phyloP scores from a whole-genome alignment of 2,329 filamentous ascomycete species.

The Xylariaceae sp. region DNA sequence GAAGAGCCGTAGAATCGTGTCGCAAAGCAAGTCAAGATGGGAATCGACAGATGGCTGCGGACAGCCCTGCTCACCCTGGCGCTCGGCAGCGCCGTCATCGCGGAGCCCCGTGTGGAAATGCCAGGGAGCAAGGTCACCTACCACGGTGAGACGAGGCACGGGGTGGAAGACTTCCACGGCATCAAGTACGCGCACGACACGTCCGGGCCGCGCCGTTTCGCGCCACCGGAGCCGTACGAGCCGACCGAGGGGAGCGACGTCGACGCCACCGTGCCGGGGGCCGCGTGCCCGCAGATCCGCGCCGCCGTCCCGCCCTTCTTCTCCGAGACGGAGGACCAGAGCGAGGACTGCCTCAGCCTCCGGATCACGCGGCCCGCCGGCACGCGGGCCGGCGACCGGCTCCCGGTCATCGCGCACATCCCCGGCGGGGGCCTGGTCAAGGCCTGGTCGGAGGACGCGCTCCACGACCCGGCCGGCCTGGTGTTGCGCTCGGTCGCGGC shows the following conservation, averaged over 20 bases:
- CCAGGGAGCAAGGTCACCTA: constrained; percentile 7
- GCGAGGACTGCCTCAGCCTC: constrained; percentile 19
- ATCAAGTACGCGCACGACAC: constrained; percentile 21
- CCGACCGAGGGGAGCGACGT: constrained; percentile 13
- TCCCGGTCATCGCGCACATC: constrained; percentile 19
- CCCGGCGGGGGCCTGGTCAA: constrained; percentile 17
- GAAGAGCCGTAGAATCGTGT: no score
- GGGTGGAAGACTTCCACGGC: constrained; percentile 17
- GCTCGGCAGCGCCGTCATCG: not conserved
- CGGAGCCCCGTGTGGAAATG: constrained; percentile 4
- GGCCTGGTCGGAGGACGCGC: constrained; percentile 16
- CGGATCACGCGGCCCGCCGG: constrained; percentile 18
- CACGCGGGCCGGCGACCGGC: constrained; percentile 6
- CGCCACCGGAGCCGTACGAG: constrained; percentile 17
- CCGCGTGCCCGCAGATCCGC: constrained; percentile 19
- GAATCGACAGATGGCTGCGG: no score
- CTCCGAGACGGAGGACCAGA: constrained; percentile 13
- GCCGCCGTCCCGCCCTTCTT: constrained; percentile 15
- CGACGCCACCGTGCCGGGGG: constrained; percentile 13
- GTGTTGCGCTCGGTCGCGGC: constrained; percentile 9
- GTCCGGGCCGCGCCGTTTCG: constrained; percentile 15
- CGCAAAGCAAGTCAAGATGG: no score
- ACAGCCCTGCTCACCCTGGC: not conserved
- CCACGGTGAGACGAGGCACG: constrained; percentile 6
- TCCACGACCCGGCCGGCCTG: constrained; percentile 17